These are phyloP conservation scores for Colletotrichum cereale DNA, from an alignment of 2,329 filamentous ascomycete species.

Conservation along the genomic window DNA sequence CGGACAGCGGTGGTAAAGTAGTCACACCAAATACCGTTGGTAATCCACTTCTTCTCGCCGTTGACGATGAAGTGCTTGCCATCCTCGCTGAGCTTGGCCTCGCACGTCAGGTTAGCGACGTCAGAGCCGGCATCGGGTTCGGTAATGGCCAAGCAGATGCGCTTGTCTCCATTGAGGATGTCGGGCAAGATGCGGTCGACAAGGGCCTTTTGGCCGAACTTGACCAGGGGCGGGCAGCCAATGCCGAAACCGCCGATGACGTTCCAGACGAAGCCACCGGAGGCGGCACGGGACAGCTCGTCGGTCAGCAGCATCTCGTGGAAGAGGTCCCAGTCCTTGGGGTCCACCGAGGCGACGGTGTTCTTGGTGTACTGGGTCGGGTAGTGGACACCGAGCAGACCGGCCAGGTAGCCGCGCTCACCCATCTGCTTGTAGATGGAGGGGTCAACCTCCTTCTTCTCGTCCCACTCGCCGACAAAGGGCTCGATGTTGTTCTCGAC, in stretches of 20 bases:
- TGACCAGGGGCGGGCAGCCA: slow-evolving; percentile 89
- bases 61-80: slow-evolving; percentile 99
- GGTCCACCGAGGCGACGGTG: slow-evolving; percentile 80
- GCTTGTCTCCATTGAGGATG: slow-evolving; percentile 92
- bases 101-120: slow-evolving; percentile 94
- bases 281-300: slow-evolving; percentile 89
- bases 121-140: slow-evolving; percentile 96
- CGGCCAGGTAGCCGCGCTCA: slow-evolving; percentile 91
- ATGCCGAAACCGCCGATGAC: slow-evolving; percentile 97
- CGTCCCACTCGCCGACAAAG: slow-evolving; percentile 95
- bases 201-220: slow-evolving; percentile 88
- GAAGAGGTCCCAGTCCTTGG: slow-evolving; percentile 97
- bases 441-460: slow-evolving; percentile 89
- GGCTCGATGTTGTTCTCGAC: slow-evolving; percentile 91
- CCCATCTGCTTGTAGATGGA: slow-evolving; percentile 97
- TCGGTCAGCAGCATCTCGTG: slow-evolving; percentile 97
- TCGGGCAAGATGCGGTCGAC: slow-evolving; percentile 90
- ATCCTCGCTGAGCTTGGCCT: slow-evolving; percentile 93
- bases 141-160: slow-evolving; percentile 97
- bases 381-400: slow-evolving; percentile 87
- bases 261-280: slow-evolving; percentile 97
- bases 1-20: slow-evolving; percentile 98
- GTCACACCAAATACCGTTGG: slow-evolving; percentile 95
- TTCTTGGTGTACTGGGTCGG: slow-evolving; percentile 80
- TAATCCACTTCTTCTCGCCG: slow-evolving; percentile 99